Evolutionary conservation across 2,329 filamentous ascomycete species (phyloP).

Genomic region (Hypoxylon sp.): DNA sequence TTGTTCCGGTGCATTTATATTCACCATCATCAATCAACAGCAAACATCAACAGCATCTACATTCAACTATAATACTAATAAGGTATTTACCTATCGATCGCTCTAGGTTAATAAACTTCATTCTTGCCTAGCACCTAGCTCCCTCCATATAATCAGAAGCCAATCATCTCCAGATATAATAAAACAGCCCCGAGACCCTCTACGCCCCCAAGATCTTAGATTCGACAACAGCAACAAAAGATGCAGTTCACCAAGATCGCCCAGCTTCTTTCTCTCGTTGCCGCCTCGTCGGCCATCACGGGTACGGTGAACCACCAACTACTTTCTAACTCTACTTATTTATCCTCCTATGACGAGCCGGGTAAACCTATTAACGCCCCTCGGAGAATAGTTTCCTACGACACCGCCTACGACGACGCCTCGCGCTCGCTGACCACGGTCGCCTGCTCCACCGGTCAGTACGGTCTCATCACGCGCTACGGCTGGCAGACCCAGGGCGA

Average conservation of each 20-base stretch:
- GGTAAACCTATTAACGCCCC: conserved; percentile 36
- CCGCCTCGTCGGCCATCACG: conserved; percentile 44
- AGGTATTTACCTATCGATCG: conserved; percentile 7
- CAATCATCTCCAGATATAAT: not conserved
- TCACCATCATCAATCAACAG: conserved; percentile 17
- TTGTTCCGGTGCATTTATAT: conserved; percentile 19
- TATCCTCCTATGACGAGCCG: too few relatives aligned
- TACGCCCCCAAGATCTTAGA: not conserved
- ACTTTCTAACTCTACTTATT: not conserved
- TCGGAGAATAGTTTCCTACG: conserved; percentile 71
- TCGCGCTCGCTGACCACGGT: conserved; percentile 66
- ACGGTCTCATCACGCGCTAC: conserved; percentile 73
- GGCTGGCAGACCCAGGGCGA: conserved; percentile 67
- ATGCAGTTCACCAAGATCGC: conserved; percentile 50
- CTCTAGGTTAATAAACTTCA: conserved; percentile 28
- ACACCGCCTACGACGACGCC: conserved; percentile 75
- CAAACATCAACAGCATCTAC: conserved; percentile 18
- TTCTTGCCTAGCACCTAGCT: conserved; percentile 8
- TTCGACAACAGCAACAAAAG: conserved; percentile 33
- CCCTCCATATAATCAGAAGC: not conserved
- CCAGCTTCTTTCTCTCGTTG: conserved; percentile 47
- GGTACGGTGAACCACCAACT: conserved; percentile 36
- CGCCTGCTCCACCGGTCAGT: conserved; percentile 74
- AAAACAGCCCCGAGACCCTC: not conserved
- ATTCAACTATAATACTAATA: conserved; percentile 27